phyloP scores from a whole-genome alignment of 305 asterid species.

The Fraxinus albicans region DNA sequence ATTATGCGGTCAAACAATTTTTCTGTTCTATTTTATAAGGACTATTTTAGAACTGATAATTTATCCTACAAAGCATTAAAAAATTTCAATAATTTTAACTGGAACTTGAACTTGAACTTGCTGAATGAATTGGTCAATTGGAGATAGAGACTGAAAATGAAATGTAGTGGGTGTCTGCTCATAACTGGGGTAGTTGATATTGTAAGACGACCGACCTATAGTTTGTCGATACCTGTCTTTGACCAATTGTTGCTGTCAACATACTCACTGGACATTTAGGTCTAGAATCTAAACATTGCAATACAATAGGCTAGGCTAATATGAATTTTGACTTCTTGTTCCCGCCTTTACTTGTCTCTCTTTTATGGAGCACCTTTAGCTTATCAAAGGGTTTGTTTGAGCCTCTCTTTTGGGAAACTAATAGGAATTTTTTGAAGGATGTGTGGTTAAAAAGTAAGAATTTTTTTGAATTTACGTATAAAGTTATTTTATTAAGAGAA shows the following conservation, averaged over 20 bases:
- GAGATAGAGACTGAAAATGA: background rate
- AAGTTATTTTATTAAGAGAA: too few relatives aligned
- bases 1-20: background rate
- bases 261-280: background rate
- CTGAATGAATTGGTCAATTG: background rate
- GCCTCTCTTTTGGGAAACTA: background rate
- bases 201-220: background rate
- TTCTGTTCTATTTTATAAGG: background rate
- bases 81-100: background rate
- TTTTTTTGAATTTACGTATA: too few relatives aligned
- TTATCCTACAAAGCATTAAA: background rate
- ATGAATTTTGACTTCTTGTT: background rate
- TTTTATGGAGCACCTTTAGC: background rate
- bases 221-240: background rate
- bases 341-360: background rate
- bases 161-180: background rate
- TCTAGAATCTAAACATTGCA: background rate
- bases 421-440: too few relatives aligned
- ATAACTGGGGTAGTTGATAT: background rate
- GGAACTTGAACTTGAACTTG: background rate
- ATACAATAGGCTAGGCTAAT: background rate
- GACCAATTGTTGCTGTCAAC: background rate
- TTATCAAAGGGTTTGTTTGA: background rate
- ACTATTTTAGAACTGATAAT: background rate
- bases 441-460: background rate